Evolutionary conservation across 2,329 filamentous ascomycete genomes (phyloP), one percentile per base, ranked within the genome.

Genomic region (Tolypocladium guangdongense): DNA sequence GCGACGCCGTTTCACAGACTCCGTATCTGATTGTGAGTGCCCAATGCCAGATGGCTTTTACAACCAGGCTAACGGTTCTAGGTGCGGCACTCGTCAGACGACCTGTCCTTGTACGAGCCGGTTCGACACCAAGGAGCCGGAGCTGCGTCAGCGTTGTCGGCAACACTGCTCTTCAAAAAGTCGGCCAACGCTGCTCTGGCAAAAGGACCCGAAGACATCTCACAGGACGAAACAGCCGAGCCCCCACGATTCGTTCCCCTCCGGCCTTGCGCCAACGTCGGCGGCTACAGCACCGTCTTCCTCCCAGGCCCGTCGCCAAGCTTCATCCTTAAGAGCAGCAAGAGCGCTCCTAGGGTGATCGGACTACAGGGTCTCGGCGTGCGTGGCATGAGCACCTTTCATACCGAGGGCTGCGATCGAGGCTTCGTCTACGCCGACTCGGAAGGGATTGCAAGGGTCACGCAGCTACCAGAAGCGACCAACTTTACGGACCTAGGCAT

Each of bases 61-160:
- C 18, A 7, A 6, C 3, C 8, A 8, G 11, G 20, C 36, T 52
- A 22, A 52, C 39, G 12, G 56, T 33, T 20, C 20, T 58, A 90
- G 87, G 74, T 91, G 32, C 87, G 92, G 50, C 89, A 89, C 49
- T 78, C 81, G 11, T 85, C 82, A 55, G 87, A 96, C 58, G 91
- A 97, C 64, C 73, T 97, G 36, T 86, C 87, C 12, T 79, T 97
- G 47, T 99, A 97, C 66, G 84, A 93, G 65, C 90, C 92, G 1
- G 86, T 90, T 60, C 77, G 81, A 43, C 72, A 72, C 56, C 70
- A 64, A 39, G 64, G 63, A 32, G 67, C 67, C 53, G 66, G 62
- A 68, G 75, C 27, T 6, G 43, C 7, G 33, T 24, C 60, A 2
- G 57, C 55, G 3, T 77, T 85, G 59, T 72, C 78, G 1, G 71